phyloP scores from a whole-genome alignment of 2,329 filamentous ascomycete species.

The Kalaharituber pfeilii region DNA sequence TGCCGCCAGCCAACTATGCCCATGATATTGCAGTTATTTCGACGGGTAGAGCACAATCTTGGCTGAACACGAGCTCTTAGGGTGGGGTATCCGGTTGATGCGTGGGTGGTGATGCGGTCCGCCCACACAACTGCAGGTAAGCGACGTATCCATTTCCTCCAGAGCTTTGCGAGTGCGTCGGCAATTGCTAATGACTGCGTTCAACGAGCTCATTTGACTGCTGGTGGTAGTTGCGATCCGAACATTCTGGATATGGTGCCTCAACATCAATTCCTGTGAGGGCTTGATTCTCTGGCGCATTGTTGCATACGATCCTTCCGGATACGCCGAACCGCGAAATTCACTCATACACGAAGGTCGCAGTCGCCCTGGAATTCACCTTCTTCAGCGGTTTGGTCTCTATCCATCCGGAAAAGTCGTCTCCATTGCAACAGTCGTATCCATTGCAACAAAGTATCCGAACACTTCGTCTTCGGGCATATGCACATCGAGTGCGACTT shows the following conservation, averaged over 20 bases:
- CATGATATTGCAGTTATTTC: background rate
- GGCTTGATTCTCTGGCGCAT: background rate
- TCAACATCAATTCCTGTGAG: background rate
- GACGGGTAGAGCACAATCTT: background rate
- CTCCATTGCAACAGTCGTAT: too few species aligned
- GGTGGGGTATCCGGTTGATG: background rate
- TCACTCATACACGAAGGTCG: background rate
- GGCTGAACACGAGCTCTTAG: background rate
- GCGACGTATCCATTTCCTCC: background rate
- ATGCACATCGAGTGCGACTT: background rate
- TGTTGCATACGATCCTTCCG: background rate
- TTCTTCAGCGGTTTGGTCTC: background rate
- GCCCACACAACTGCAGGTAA: background rate
- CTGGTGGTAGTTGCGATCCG: background rate
- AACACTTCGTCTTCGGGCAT: background rate
- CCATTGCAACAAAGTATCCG: background rate
- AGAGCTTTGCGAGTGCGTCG: background rate
- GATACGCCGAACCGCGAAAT: background rate
- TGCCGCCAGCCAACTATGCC: background rate
- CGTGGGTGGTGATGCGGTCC: too few species aligned
- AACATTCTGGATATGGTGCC: background rate
- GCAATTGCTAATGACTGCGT: background rate
- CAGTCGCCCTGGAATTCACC: background rate
- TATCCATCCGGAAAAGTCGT: background rate
- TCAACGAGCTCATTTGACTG: background rate